Percentiles rank a stretch among this genome's conserved stretches.
Conservation (phyloP, 371 early-diverging fungal genomes). For the Circinella minor region DNA sequence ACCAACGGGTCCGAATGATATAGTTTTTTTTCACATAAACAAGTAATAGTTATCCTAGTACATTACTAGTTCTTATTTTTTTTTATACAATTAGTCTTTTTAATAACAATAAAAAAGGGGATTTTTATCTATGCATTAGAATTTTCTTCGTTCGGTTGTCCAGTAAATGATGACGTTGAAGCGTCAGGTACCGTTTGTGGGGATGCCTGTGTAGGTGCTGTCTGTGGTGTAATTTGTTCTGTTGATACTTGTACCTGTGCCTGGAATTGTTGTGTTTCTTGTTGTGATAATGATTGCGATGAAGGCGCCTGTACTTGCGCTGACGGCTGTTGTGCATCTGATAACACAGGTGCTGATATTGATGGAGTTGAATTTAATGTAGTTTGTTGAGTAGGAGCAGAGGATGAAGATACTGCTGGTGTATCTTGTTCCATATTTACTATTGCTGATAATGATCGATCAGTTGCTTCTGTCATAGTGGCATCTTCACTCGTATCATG, state of each 20-base stretch:
- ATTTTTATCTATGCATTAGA: not conserved
- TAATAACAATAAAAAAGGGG: not conserved
- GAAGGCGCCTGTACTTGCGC: too few relatives aligned
- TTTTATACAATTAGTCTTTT: too few relatives aligned
- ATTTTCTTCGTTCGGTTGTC: not conserved
- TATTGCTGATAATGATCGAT: not conserved
- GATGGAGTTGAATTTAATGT: not conserved
- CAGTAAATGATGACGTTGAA: not conserved
- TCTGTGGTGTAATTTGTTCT: too few relatives aligned
- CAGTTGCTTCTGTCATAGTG: conserved; percentile 2
- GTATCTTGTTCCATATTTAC: not conserved
- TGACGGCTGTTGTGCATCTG: not conserved
- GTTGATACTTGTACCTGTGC: too few relatives aligned
- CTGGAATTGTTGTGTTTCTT: too few relatives aligned
- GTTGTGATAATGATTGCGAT: too few relatives aligned
- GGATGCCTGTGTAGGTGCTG: too few relatives aligned
- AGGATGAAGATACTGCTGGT: not conserved
- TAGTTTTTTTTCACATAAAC: too few relatives aligned
- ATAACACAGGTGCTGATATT: not conserved
- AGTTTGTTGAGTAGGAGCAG: not conserved
- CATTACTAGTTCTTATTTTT: too few relatives aligned
- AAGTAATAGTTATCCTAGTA: too few relatives aligned
- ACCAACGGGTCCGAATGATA: conserved; percentile 28
- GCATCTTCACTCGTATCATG: not conserved
- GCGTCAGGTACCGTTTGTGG: not conserved